phyloP scores from a whole-genome alignment of 129 eudicot genomes.

The Ambrosia artemisiifolia region DNA sequence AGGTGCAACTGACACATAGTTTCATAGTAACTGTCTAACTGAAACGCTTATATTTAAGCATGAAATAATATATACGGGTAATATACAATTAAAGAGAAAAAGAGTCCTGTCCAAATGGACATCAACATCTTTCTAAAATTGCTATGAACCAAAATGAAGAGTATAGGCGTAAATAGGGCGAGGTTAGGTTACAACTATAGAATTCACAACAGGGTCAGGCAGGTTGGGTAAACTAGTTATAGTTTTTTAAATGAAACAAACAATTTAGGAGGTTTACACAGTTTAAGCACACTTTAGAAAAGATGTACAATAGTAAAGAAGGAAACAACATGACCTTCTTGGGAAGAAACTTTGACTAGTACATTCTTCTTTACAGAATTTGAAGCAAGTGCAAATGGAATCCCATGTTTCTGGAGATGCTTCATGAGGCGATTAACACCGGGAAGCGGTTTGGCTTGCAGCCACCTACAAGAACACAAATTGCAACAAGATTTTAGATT shows the following conservation, averaged over 20 bases:
- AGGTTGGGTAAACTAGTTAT: neutral
- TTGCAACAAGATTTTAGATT: neutral
- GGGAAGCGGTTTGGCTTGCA: constrained; percentile 66
- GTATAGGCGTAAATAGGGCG: neutral
- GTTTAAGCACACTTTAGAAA: neutral
- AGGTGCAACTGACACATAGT: neutral
- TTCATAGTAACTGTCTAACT: neutral
- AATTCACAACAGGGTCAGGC: neutral
- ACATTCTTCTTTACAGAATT: constrained; percentile 56
- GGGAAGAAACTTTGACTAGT: constrained; percentile 59
- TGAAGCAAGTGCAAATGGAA: constrained; percentile 83
- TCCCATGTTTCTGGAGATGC: constrained; percentile 62
- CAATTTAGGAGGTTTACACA: neutral
- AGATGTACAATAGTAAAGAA: neutral
- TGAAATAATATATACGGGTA: neutral
- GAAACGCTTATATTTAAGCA: neutral
- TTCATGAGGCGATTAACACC: constrained; percentile 85
- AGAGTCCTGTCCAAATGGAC: too few species aligned
- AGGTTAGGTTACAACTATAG: neutral
- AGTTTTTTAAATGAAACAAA: neutral
- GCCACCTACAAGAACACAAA: constrained; percentile 54
- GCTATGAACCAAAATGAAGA: neutral
- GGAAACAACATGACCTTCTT: constrained; percentile 40
- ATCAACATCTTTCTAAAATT: too few species aligned
- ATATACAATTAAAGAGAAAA: neutral